Base-by-base conservation (phyloP, 1,284 basidiomycete genomes). In the Ceratobasidium sp. region DNA sequence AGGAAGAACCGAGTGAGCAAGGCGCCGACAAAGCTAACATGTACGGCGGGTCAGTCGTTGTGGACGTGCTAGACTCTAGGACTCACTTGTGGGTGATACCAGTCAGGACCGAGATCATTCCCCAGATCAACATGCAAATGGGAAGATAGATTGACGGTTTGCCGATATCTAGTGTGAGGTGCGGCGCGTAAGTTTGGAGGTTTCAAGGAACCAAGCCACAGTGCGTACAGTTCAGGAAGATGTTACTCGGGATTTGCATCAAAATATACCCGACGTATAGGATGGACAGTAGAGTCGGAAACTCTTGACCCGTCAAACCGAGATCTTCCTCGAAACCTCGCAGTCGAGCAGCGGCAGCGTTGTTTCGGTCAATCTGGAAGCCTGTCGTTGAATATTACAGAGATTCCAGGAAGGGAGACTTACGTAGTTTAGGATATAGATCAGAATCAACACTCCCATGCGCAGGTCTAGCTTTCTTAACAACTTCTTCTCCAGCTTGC, bases 181-280 rank as follows among this genome's bases (percentile, higher is more conserved):
- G n/a, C 54, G 12, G n/a, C 21, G 25, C 21, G 48, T 18, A 5
- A 11, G 18, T 28, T n/a, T 6, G 18, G 28, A 8, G 49, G 8
- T 16, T 16, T 14, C 16, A 54, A 44, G 18, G 14, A 18, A n/a
- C n/a, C n/a, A 58, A 21, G n/a, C 14, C 11, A 11, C n/a, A 38
- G 38, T 23, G 25, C 64, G 53, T 54, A 74, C 54, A 84, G 76
- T 90, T 89, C 72, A 92, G 78, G 75, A 90, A 86, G 84, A 89
- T 89, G 78, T 91, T 91, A 1, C 88, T 90, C 16, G 89, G 90
- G 63, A 90, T 85, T 78, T 93, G 91, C 87, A 92, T 90, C 62
- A 91, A 79, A 74, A 91, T 87, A 77, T 94, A 92, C 23, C 80
- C 81, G 42, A 81, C 78, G 58, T 74, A 93, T 40, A 93, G 84